Base-by-base conservation (phyloP, 805 yeast species). In the Candida ipomoeae region DNA sequence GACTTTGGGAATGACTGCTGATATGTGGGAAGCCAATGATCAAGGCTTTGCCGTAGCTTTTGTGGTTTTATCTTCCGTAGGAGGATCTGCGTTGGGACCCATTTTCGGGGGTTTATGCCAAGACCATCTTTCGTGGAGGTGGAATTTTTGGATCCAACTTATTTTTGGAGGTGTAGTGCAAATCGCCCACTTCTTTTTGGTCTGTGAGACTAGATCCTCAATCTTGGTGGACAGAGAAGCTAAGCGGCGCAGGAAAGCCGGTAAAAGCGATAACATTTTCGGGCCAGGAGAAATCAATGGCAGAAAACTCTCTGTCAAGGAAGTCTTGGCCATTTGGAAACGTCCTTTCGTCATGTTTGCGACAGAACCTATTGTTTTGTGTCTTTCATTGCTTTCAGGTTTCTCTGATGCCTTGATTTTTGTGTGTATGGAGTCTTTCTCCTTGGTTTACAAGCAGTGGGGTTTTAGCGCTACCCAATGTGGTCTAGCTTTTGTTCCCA, bases 361-460 rank as follows among this genome's bases (percentile, higher is more conserved):
- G 21, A 61, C 52, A 7, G 75, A 71, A 50, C 75, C 75, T 13
- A 71, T 71, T 49, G 75, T 70, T 32, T 57, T 70, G 37, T 70
- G 68, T 35, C 63, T 70, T 39, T 67, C 72, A 6, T 60, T 71
- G 38, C 66, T 71, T 42, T 68, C 73, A 5, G 75, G 75, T 6
- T 71, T 71, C 54, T 65, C 71, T 3, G 75, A 71, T 54, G 75
- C 74, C 7, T 64, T 70, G 57, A 71, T 70, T 46, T 71, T 71
- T 59, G 63, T 66, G 34, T 69, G 70, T 55, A 65, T 69, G 69
- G 71, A 70, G 48, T 67, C 73, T 2, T 68, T 66, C 48, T 54
- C 64, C 10, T 51, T 65, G 18, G 73, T 67, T 0, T 71, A 65
- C 52, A 48, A 43, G 32, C 72, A 69, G 54, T 71, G 73, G 73